phyloP scores from a whole-genome alignment of 257 asterid species.

The Salvia miltiorrhiza region DNA sequence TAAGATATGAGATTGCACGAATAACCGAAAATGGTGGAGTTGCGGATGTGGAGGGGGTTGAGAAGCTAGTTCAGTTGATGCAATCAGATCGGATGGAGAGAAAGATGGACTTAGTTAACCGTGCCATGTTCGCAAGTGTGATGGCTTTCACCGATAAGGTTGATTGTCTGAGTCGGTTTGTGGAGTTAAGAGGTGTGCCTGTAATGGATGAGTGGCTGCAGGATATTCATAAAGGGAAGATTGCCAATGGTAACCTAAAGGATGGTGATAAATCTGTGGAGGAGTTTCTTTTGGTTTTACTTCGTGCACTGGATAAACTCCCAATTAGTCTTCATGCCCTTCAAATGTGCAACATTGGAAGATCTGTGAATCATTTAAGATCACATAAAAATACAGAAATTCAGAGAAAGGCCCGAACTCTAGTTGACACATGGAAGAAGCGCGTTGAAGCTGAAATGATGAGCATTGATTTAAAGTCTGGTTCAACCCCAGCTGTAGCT shows the following conservation, averaged over 20 bases:
- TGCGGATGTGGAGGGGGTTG: slow-evolving; percentile 69
- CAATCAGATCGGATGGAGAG: slow-evolving; percentile 52
- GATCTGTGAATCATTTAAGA: slow-evolving; percentile 86
- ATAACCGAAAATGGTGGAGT: slow-evolving; percentile 76
- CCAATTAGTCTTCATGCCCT: slow-evolving; percentile 87
- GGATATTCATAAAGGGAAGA: slow-evolving; percentile 76
- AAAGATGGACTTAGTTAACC: slow-evolving; percentile 59
- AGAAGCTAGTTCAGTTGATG: slow-evolving; percentile 80
- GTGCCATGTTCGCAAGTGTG: slow-evolving; percentile 68
- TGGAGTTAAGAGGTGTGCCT: slow-evolving; percentile 68
- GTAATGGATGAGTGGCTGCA: slow-evolving; percentile 93
- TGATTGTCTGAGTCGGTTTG: slow-evolving; percentile 73
- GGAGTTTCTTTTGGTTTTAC: slow-evolving; percentile 78
- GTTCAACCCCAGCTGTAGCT: slow-evolving; percentile 42
- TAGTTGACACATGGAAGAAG: slow-evolving; percentile 96
- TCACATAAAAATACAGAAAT: slow-evolving; percentile 75
- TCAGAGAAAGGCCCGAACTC: slow-evolving; percentile 74
- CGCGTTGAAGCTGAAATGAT: slow-evolving; percentile 95
- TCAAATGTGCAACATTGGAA: slow-evolving; percentile 85
- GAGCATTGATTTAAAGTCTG: slow-evolving; percentile 56
- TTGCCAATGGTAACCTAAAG: slow-evolving; percentile 40
- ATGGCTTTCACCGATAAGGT: slow-evolving; percentile 72
- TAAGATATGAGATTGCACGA: slow-evolving; percentile 63
- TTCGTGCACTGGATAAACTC: slow-evolving; percentile 87
- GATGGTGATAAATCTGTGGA: slow-evolving; percentile 65